phyloP scores from a whole-genome alignment of 148 eudicot genomes.

The Cornus suecica region DNA sequence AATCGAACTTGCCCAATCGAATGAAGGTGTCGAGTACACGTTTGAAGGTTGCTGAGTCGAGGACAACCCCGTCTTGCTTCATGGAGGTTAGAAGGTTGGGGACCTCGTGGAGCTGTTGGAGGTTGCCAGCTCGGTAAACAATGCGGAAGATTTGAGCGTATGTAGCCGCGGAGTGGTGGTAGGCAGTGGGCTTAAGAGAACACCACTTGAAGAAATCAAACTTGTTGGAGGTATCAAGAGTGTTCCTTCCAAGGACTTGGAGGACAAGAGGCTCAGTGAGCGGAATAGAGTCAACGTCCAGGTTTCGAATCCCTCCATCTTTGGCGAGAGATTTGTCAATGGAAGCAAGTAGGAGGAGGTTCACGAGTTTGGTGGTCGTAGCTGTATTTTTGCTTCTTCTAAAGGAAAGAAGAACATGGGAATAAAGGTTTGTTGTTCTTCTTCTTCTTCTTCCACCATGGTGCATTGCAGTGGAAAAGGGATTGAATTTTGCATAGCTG shows the following conservation, averaged over 20 bases:
- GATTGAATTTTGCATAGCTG: background rate
- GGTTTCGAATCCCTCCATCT: conserved; percentile 51
- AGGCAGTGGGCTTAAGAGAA: conserved; percentile 34
- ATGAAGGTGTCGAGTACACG: conserved; percentile 65
- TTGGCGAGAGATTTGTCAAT: conserved; percentile 49
- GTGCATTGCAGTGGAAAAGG: background rate
- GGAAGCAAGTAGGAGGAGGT: conserved; percentile 51
- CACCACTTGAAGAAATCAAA: conserved; percentile 71
- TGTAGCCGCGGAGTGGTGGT: conserved; percentile 58
- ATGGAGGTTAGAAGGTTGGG: conserved; percentile 40
- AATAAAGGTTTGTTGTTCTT: background rate
- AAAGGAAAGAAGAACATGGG: background rate
- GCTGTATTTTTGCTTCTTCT: background rate
- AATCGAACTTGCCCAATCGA: conserved; percentile 54
- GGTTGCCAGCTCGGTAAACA: conserved; percentile 29
- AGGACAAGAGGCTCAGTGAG: conserved; percentile 57
- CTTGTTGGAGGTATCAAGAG: conserved; percentile 55
- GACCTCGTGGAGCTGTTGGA: conserved; percentile 36
- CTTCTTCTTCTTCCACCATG: conserved; percentile 14
- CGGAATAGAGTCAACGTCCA: conserved; percentile 41
- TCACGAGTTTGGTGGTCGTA: conserved; percentile 24
- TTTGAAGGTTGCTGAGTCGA: conserved; percentile 57
- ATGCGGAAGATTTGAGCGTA: conserved; percentile 54
- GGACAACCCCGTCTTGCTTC: conserved; percentile 51
- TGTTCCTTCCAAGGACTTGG: conserved; percentile 43